Conservation (phyloP, 176 grass and related monocot species). For the Eleusine coracana region DNA sequence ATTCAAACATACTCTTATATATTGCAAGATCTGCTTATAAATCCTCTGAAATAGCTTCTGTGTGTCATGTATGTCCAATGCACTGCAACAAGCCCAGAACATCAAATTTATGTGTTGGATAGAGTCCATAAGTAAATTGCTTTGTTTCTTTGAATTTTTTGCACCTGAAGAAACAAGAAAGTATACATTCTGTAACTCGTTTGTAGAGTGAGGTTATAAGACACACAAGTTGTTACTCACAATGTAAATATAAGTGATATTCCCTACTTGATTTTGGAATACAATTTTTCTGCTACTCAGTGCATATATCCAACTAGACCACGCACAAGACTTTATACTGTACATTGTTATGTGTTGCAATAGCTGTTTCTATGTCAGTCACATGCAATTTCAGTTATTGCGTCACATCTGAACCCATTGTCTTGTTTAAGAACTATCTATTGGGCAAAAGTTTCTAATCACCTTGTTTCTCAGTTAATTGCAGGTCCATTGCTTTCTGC, state of each 20-base stretch:
- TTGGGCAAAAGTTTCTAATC: constrained; percentile 20
- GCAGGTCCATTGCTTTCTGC: constrained; percentile 77
- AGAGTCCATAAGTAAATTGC: background rate
- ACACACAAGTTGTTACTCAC: background rate
- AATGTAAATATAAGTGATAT: background rate
- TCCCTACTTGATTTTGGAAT: background rate
- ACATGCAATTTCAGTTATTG: background rate
- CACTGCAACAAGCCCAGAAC: background rate
- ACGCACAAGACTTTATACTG: background rate
- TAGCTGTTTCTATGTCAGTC: background rate
- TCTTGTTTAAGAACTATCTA: background rate
- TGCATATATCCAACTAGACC: background rate
- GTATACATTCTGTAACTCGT: background rate
- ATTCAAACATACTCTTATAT: background rate
- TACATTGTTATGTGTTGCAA: background rate
- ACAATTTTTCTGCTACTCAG: background rate
- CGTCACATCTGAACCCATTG: constrained; percentile 1
- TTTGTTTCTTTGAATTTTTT: background rate
- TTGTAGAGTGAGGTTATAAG: background rate
- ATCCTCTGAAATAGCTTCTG: background rate
- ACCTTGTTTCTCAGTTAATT: constrained; percentile 63
- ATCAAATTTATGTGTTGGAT: constrained; percentile 3
- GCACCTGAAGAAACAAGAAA: background rate
- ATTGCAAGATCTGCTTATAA: background rate
- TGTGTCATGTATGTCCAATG: constrained; percentile 18